These are phyloP conservation scores for Comarum palustre DNA, from an alignment of 306 rosid genomes.

Conservation along the genomic window DNA sequence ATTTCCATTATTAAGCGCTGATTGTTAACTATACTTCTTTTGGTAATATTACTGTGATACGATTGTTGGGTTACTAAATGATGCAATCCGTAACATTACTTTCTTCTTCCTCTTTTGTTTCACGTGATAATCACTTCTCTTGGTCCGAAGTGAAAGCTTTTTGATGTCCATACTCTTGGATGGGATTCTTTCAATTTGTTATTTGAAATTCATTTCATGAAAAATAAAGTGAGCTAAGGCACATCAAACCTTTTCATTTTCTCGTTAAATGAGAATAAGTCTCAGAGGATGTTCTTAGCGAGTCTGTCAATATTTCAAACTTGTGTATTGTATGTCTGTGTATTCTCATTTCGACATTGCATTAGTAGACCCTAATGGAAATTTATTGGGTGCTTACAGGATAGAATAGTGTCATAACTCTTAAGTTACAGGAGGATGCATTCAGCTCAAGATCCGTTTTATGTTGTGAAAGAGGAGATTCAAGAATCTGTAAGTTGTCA, in stretches of 20 bases:
- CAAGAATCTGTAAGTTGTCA: constrained; percentile 78
- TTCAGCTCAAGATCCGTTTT: constrained; percentile 95
- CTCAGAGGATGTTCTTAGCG: not conserved
- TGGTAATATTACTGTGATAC: not conserved
- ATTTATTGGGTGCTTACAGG: constrained; percentile 17
- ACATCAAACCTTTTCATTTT: not conserved
- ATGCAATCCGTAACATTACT: not conserved
- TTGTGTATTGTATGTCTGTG: not conserved
- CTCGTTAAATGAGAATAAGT: not conserved
- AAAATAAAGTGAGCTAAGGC: not conserved
- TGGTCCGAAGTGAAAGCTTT: not conserved
- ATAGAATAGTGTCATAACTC: constrained; percentile 6
- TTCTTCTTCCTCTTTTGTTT: not conserved
- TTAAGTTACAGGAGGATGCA: constrained; percentile 54
- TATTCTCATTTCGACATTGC: constrained; percentile 4
- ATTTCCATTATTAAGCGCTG: not conserved
- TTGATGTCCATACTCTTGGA: not conserved
- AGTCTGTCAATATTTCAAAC: not conserved
- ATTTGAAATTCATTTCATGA: not conserved
- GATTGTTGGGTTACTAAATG: not conserved
- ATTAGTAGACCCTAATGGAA: constrained; percentile 5
- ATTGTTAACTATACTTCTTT: not conserved
- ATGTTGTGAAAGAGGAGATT: constrained; percentile 95
- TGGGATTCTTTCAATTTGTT: not conserved
- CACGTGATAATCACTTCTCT: not conserved